Evolutionary conservation across 2,329 filamentous ascomycete genomes (phyloP).

Genomic region (Tothia fuscella): DNA sequence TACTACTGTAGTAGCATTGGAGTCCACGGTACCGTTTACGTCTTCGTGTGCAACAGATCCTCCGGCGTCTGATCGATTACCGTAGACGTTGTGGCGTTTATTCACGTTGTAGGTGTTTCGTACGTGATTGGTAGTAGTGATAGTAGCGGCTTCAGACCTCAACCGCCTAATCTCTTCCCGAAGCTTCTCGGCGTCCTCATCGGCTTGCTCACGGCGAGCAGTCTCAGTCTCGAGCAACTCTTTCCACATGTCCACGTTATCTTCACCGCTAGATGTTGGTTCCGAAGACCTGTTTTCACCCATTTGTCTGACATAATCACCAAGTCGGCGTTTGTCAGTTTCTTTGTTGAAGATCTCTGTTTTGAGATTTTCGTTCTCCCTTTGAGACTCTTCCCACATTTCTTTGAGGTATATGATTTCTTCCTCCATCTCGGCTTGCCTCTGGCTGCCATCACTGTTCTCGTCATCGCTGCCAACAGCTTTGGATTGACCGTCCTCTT

Average conservation of each 20-base stretch:
- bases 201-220: conserved; percentile 73
- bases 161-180: conserved; percentile 74
- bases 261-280: conserved; percentile 25
- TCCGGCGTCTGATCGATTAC: conserved; percentile 13
- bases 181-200: conserved; percentile 75
- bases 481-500: conserved; percentile 38
- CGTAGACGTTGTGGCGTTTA: conserved; percentile 23
- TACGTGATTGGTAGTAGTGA: conserved; percentile 25
- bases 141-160: conserved; percentile 29
- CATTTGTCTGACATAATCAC: conserved; percentile 62
- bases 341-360: conserved; percentile 69
- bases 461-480: conserved; percentile 32
- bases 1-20: conserved; percentile 50
- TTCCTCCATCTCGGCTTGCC: conserved; percentile 62
- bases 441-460: conserved; percentile 40
- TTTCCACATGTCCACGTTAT: conserved; percentile 69
- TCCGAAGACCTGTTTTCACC: conserved; percentile 34
- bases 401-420: conserved; percentile 79
- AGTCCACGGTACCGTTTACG: conserved; percentile 22
- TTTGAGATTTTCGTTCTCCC: conserved; percentile 70
- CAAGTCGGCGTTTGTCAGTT: conserved; percentile 74
- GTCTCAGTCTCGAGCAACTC: conserved; percentile 89
- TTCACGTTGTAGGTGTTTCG: conserved; percentile 26
- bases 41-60: conserved; percentile 15
- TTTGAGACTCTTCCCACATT: conserved; percentile 70